phyloP scores from a whole-genome alignment of 2,329 filamentous ascomycete species.

The Colletotrichum incanum region DNA sequence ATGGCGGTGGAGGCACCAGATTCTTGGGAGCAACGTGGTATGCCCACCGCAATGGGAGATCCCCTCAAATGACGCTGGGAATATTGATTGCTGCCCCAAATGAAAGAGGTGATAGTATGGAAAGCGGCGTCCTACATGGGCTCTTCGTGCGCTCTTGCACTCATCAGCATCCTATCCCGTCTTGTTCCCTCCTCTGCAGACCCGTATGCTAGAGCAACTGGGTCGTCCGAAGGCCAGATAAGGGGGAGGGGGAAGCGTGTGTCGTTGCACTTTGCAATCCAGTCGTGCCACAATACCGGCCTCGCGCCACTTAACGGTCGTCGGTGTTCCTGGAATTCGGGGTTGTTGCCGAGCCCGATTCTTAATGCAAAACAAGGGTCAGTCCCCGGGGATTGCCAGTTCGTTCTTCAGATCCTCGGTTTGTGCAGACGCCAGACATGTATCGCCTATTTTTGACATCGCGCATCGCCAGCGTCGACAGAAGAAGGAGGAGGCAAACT shows the following conservation, averaged over 20 bases:
- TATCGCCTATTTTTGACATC: constrained; percentile 11
- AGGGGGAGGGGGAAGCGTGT: not conserved
- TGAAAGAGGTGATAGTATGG: not conserved
- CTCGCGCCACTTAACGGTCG: not conserved
- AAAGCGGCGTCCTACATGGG: constrained; percentile 3
- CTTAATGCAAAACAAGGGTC: constrained; percentile 2
- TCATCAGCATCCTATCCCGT: not conserved
- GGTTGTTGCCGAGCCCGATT: constrained; percentile 1
- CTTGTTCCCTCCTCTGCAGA: constrained; percentile 2
- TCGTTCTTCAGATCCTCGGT: not conserved
- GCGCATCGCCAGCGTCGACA: not conserved
- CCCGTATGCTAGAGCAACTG: constrained; percentile 10
- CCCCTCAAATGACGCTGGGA: constrained; percentile 10
- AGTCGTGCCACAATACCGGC: not conserved
- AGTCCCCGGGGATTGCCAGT: not conserved
- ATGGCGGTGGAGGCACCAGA: constrained; percentile 23
- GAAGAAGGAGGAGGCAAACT: not conserved
- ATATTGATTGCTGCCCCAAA: constrained; percentile 13
- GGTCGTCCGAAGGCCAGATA: constrained; percentile 1
- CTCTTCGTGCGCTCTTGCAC: not conserved
- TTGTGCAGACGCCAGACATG: not conserved
- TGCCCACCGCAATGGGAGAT: constrained; percentile 9
- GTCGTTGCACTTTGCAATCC: not conserved
- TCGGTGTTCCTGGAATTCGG: constrained; percentile 16
- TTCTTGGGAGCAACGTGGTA: constrained; percentile 6